Conservation (phyloP, 805 yeast species). For the Saccharomycopsis guyanensis region DNA sequence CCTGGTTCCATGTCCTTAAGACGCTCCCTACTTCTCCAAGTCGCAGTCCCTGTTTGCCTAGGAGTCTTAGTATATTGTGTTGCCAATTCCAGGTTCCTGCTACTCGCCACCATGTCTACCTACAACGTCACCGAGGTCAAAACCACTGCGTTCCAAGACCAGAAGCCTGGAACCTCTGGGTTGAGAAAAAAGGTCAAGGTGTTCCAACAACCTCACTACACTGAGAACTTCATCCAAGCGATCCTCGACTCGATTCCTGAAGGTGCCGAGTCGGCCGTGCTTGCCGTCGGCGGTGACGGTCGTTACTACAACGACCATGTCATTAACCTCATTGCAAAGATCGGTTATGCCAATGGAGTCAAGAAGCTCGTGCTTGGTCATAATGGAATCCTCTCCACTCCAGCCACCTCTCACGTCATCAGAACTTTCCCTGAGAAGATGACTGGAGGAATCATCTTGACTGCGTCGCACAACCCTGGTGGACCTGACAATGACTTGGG, state of each 20-base stretch:
- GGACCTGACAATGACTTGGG: slow-evolving; percentile 91
- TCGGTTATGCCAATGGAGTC: slow-evolving; percentile 90
- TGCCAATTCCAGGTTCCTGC: neutral
- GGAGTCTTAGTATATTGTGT: no score
- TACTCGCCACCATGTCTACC: neutral
- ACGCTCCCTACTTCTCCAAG: neutral
- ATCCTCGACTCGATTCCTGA: slow-evolving; percentile 84
- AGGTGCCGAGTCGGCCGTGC: slow-evolving; percentile 62
- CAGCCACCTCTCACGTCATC: slow-evolving; percentile 92
- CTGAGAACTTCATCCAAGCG: slow-evolving; percentile 91
- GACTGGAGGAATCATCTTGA: slow-evolving; percentile 92
- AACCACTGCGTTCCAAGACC: slow-evolving; percentile 79
- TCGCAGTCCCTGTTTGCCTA: neutral
- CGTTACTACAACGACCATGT: slow-evolving; percentile 82
- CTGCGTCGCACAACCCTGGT: slow-evolving; percentile 98
- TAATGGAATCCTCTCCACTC: slow-evolving; percentile 84
- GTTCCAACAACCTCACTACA: slow-evolving; percentile 71
- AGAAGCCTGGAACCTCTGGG: slow-evolving; percentile 98
- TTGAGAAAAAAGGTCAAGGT: slow-evolving; percentile 84
- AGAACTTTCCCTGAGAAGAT: slow-evolving; percentile 52
- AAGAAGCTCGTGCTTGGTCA: slow-evolving; percentile 80
- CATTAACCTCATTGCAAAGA: slow-evolving; percentile 70
- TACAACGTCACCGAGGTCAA: slow-evolving; percentile 29
- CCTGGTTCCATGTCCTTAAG: neutral
- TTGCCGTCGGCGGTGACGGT: slow-evolving; percentile 97